Evolutionary conservation across 116 monocot species (phyloP).

Genomic region (Zostera marina): DNA sequence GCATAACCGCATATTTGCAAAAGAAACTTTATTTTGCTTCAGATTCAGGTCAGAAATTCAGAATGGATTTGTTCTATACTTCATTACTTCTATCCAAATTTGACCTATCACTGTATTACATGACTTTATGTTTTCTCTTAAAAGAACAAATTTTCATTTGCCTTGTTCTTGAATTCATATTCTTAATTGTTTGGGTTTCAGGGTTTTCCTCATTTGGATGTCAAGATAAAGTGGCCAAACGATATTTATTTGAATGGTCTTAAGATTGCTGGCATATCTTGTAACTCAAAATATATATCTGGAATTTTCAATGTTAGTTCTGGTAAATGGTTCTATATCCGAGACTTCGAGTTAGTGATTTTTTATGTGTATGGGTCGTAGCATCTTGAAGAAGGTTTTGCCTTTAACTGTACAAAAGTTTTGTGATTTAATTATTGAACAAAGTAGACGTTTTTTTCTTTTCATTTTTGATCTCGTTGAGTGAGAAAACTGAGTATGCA

Average conservation of each 20-base stretch:
- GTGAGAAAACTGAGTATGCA: no score
- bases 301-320: slow-evolving; percentile 77
- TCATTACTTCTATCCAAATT: not conserved
- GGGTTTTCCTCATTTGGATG: slow-evolving; percentile 57
- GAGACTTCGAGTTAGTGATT: not conserved
- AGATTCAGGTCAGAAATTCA: no score
- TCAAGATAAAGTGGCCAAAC: slow-evolving; percentile 97
- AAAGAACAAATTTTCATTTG: not conserved
- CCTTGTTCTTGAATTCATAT: not conserved
- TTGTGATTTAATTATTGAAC: no score
- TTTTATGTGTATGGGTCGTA: not conserved
- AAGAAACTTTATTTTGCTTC: no score
- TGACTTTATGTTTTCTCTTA: not conserved
- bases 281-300: slow-evolving; percentile 69
- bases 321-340: slow-evolving; percentile 36
- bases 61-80: not conserved
- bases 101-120: not conserved
- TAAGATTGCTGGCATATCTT: slow-evolving; percentile 90
- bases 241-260: slow-evolving; percentile 83
- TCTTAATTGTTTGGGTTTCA: slow-evolving; percentile 19
- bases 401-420: not conserved
- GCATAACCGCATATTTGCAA: no score
- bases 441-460: no score
- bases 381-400: not conserved
- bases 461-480: no score